Evolutionary conservation across 495 filamentous ascomycete genomes (phyloP), one percentile per base, ranked within the genome.

Genomic region (Pseudomonodictys pantanalensis): DNA sequence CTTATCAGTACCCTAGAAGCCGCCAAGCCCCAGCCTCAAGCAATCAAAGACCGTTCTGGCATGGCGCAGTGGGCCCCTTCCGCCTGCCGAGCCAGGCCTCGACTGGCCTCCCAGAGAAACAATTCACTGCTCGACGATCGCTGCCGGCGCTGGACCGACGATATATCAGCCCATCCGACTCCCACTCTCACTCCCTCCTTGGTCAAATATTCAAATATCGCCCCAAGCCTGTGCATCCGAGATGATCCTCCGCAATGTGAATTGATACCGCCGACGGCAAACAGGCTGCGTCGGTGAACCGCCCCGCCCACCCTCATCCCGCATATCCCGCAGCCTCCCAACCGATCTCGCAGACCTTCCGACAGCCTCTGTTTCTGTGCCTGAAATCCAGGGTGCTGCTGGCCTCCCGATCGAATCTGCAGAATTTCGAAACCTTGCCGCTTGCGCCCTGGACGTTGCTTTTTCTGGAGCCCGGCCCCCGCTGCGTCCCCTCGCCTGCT

Each of bases 1-100:
- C 58, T 62, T 62, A 62, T 62, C 58, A 48, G 52, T 28, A 55
- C 58, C 33, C 58, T 7, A n/a, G 38, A 22, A 15, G 43, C 1
- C 44, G 41, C 53, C 53, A 56, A 48, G 53, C 25, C 29, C 3
- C 35, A 2, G 23, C 12, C 25, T 9, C n/a, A n/a, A n/a, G n/a
- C n/a, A n/a, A n/a, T n/a, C n/a, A n/a, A 2, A 9, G 56, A 3
- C 46, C 33, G 23, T 28, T 39, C 10, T 12, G 44, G 44, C 9
- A 3, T 3, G 11, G 52, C 42, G n/a, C n/a, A 35, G 24, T 24
- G 8, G 52, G 52, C 39, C 4, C 2, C 39, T 11, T 30, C 26
- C 42, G 33, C 38, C 20, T 24, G 4, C n/a, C n/a, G n/a, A n/a
- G n/a, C n/a, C n/a, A n/a, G n/a, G n/a, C n/a, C n/a, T n/a, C n/a